Evolutionary conservation across 192 early-diverging fungal species (phyloP).

Genomic region (Coemansia sp.): DNA sequence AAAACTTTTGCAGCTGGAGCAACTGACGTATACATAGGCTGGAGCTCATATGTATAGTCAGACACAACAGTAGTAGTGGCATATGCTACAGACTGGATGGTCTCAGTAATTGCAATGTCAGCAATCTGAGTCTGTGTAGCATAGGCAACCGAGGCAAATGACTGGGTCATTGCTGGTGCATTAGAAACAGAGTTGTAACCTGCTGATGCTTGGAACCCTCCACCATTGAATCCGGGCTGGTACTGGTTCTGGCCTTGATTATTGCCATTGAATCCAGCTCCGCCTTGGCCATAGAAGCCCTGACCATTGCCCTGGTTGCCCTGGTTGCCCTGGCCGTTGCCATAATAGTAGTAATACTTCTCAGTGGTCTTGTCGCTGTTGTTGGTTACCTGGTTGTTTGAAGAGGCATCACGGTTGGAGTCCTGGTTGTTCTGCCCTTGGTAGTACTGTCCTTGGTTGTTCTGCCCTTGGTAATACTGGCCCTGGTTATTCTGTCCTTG

Average conservation of each 20-base stretch:
- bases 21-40: slow-evolving; percentile 6
- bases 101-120: slow-evolving; percentile 3
- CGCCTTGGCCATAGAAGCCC: too few species aligned
- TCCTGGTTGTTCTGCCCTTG: not conserved
- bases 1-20: not conserved
- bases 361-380: not conserved
- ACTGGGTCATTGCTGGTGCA: not conserved
- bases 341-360: not conserved
- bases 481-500: not conserved
- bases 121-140: slow-evolving; percentile 1
- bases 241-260: not conserved
- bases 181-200: not conserved
- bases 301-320: too few species aligned
- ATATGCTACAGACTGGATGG: slow-evolving; percentile 7
- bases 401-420: not conserved
- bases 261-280: not conserved
- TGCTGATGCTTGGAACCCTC: not conserved
- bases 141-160: not conserved
- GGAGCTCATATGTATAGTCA: not conserved
- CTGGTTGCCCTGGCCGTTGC: not conserved
- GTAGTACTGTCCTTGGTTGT: not conserved
- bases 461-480: not conserved
- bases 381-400: not conserved
- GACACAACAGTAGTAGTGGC: slow-evolving; percentile 3
- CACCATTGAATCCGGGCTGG: not conserved